Evolutionary conservation across 140 eudicot genomes (phyloP), one percentile per base, ranked within the genome.

Genomic region (Stevia rebaudiana): DNA sequence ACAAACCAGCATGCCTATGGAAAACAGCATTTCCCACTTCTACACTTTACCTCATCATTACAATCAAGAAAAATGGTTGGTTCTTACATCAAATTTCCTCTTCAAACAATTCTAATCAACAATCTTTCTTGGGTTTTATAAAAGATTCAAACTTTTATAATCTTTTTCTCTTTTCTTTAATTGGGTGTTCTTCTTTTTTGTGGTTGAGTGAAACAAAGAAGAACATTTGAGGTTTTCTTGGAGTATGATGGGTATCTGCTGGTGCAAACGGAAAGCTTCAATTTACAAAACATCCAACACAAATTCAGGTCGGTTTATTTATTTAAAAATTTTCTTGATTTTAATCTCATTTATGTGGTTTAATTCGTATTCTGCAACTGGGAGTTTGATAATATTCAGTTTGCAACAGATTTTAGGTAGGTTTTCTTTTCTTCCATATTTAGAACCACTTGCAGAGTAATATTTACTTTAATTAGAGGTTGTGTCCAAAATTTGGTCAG

Each of bases 241-340:
- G 56, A 37, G 73, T 49, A 37, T 48, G 57, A 88, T 88, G 96
- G 96, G 96, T 48, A 85, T 84, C 72, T 89, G 97, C 90, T 81
- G 86, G 82, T 89, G 91, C 81, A 74, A 76, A 55, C 81, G 80
- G 82, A 79, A 78, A 47, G 82, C 94, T 43, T 78, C 90, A 12
- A 74, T 68, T 49, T 83, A 85, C 78, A 85, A 79, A 83, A 78
- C 89, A 19, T 83, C 95, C 46, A 88, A 85, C 68, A 52, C 88
- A 50, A 85, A 85, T 59, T 72, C 91, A 67, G 97, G 97, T 89
- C 18, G 10, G 73, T 71, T 66, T 63, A 28, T 28, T 66, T 63
- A 28, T 28, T 71, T 16, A 15, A 23, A 39, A 3, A 51, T 23
- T 1, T 46, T 53, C 36, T 25, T 46, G 3, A 3, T 46, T 23